Evolutionary conservation across 106 monocot genomes (phyloP), one percentile per base, ranked within the genome.

Genomic region (Hemerocallis citrina): DNA sequence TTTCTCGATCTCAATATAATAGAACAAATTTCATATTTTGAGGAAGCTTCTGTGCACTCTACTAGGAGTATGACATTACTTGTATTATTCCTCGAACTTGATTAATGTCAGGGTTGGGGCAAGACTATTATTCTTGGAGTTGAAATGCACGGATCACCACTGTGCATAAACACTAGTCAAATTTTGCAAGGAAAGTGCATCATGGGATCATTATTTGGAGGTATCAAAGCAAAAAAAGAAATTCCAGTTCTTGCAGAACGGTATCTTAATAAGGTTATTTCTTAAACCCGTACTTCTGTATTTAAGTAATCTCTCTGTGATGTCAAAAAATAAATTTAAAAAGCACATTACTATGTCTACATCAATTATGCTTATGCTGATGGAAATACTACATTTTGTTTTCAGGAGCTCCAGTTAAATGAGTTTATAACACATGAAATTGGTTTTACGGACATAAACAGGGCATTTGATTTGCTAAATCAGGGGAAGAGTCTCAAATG

Each of bases 61-160:
- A n/a, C n/a, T n/a, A n/a, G n/a, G n/a, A n/a, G n/a, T n/a, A n/a
- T n/a, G n/a, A n/a, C n/a, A n/a, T n/a, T n/a, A n/a, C n/a, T n/a
- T n/a, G n/a, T n/a, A 49, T 21, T 15, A 5, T 45, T 45, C 11
- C 5, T 16, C 25, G 25, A 21, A 52, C 29, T 30, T 54, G 3
- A 29, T 15, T 10, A 3, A 5, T 13, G 14, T 57, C 62, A 89
- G 89, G 89, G 89, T 7, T 70, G 79, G 79, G 93, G 93, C 2
- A 85, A 88, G 56, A 93, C 88, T 14, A 73, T 93, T 11, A 65
- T 93, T 67, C 66, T 96, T 28, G 95, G 95, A 2, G 74, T 90
- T 55, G 84, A 96, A 63, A 84, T 75, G 86, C 75, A 87, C 49
- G 74, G 79, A 0, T 25, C 68, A 3, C 87, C 90, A 3, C 4